A percentile compares a stretch with the other conserved stretches of the same genome.
Conservation (phyloP, 768 basidiomycete genomes). For the Termitomyces sp. region DNA sequence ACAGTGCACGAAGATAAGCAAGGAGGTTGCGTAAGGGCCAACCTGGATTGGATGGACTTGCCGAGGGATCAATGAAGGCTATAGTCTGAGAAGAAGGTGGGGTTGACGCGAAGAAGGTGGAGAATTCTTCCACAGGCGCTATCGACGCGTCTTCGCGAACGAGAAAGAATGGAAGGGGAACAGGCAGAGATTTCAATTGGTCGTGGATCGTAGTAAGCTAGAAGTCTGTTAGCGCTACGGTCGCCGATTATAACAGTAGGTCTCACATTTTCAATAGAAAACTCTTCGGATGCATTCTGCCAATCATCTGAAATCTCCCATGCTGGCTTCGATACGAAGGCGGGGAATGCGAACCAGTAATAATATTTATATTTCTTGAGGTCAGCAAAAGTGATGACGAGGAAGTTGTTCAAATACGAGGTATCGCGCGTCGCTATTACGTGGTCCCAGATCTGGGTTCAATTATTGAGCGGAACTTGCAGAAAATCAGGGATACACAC, state of each 20-base stretch:
- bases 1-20: slow-evolving; percentile 63
- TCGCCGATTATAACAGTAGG: background rate
- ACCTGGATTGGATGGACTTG: slow-evolving; percentile 66
- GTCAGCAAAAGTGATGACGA: slow-evolving; percentile 92
- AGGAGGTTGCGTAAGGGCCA: slow-evolving; percentile 95
- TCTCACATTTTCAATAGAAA: slow-evolving; percentile 38
- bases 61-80: slow-evolving; percentile 82
- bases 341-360: slow-evolving; percentile 98
- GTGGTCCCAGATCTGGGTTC: slow-evolving; percentile 62
- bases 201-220: slow-evolving; percentile 51
- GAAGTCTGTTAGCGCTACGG: background rate
- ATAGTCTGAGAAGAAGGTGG: slow-evolving; percentile 31
- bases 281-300: slow-evolving; percentile 39
- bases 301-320: slow-evolving; percentile 76
- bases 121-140: slow-evolving; percentile 52
- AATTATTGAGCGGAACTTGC: background rate
- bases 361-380: slow-evolving; percentile 98
- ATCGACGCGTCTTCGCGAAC: slow-evolving; percentile 39
- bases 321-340: slow-evolving; percentile 81
- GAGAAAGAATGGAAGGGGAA: slow-evolving; percentile 57
- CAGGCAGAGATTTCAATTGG: slow-evolving; percentile 33
- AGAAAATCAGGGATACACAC: slow-evolving; percentile 22
- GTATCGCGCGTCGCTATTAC: slow-evolving; percentile 48
- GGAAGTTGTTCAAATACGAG: slow-evolving; percentile 64
- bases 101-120: slow-evolving; percentile 46